Base-by-base conservation (phyloP, 176 grass and related monocot species). In the Eragrostis curvula region DNA sequence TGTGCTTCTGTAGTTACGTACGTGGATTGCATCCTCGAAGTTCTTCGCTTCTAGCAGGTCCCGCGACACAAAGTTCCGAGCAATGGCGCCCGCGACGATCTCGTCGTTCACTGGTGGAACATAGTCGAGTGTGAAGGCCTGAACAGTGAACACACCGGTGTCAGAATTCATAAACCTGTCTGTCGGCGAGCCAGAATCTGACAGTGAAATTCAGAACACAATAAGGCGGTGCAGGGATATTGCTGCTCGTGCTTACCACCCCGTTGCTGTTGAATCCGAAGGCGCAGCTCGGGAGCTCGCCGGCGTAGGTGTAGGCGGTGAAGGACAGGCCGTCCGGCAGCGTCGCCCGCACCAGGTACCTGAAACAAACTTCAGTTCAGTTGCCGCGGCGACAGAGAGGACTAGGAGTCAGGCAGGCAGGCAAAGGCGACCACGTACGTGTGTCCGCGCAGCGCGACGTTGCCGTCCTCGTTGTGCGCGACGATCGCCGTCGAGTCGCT, bases 191-290 rank as follows among this genome's bases (percentile, higher is more conserved):
- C 12, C 49, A 50, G 6, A 43, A 62, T 62, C 45, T 41, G 58
- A 55, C 48, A 55, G 15, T 14, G 75, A 56, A 70, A 36, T 76
- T 70, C n/a, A 62, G 29, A 43, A 62, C 5, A 50, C 50, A 16
- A 21, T 7, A 1, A n/a, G n/a, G n/a, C n/a, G n/a, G n/a, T n/a
- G 6, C 28, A 15, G 18, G 9, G 21, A 8, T 52, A 21, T 40
- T 9, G 66, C 32, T 36, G 32, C 32, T 2, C 4, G 32, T 21
- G 39, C 44, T 28, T 80, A 95, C 93, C 57, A 98, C 77, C 17
- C 90, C 88, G 66, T 93, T 75, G 82, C 68, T 98, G 91, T 95
- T 98, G 82, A 95, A 93, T 25, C 93, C 96, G 85, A 95, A 95
- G 41, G 93, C 96, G 81, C 90, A 91, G 76, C 84, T 98, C 4